These are phyloP conservation scores for Xylaria telfairii DNA, from an alignment of 495 filamentous ascomycete genomes.

Conservation along the genomic window DNA sequence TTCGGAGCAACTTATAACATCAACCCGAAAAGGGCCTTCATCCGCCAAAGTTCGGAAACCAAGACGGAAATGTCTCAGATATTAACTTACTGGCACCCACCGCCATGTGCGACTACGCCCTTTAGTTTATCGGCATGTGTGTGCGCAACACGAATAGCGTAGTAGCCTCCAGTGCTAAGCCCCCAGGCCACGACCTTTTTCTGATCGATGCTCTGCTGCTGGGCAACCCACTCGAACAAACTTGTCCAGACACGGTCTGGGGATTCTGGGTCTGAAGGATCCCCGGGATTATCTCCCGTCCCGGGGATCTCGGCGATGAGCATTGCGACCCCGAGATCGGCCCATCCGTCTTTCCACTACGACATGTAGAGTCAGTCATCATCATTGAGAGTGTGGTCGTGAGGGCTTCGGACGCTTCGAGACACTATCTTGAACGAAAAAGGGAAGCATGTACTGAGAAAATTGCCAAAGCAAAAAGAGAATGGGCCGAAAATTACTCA, in stretches of 20 bases:
- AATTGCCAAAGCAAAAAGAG: too few relatives aligned
- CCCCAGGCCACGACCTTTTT: constrained; percentile 66
- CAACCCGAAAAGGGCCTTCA: too few relatives aligned
- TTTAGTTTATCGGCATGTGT: constrained; percentile 64
- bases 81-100: constrained; percentile 48
- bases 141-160: constrained; percentile 70
- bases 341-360: constrained; percentile 62
- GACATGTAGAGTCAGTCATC: too few relatives aligned
- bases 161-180: constrained; percentile 73
- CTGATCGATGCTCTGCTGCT: constrained; percentile 58
- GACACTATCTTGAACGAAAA: too few relatives aligned
- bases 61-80: too few relatives aligned
- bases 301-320: constrained; percentile 75
- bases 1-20: neutral
- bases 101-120: constrained; percentile 67
- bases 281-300: constrained; percentile 74
- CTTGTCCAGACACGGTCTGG: constrained; percentile 64
- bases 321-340: constrained; percentile 58
- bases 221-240: constrained; percentile 67
- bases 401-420: too few relatives aligned
- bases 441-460: too few relatives aligned
- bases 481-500: too few relatives aligned
- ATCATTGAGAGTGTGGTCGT: too few relatives aligned
- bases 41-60: too few relatives aligned
- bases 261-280: constrained; percentile 46